Conservation (phyloP, 352 stramenopile genomes). For the Globisporangium alternatum region DNA sequence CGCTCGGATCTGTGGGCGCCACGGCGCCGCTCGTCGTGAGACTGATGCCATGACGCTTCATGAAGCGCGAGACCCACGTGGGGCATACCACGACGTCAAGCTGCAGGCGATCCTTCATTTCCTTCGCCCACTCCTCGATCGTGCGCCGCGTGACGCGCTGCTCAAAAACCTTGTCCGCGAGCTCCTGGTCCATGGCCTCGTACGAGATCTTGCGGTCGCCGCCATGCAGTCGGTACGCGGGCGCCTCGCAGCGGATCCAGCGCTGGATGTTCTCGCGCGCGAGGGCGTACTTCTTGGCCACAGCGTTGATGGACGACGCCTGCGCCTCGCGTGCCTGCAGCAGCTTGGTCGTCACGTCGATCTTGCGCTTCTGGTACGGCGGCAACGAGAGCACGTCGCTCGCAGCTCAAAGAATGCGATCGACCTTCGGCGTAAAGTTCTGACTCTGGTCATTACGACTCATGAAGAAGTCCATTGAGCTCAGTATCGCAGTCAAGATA, state of each 20-base stretch:
- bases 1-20: conserved; percentile 8
- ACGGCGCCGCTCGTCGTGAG: conserved; percentile 3
- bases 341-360: conserved; percentile 15
- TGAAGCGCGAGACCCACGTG: conserved; percentile 17
- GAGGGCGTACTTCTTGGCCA: conserved; percentile 13
- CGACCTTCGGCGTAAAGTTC: too few relatives aligned
- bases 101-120: conserved; percentile 7
- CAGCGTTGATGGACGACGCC: conserved; percentile 13
- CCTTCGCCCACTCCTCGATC: conserved; percentile 11
- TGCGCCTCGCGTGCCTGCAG: conserved; percentile 10
- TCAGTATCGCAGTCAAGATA: too few relatives aligned
- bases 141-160: conserved; percentile 10
- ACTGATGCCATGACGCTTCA: conserved; percentile 12
- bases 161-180: conserved; percentile 11
- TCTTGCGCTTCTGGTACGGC: conserved; percentile 13
- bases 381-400: too few relatives aligned
- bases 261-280: conserved; percentile 14
- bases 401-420: too few relatives aligned
- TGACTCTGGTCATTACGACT: too few relatives aligned
- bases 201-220: conserved; percentile 10
- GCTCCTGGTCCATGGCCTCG: conserved; percentile 12
- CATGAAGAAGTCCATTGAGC: too few relatives aligned
- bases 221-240: conserved; percentile 10
- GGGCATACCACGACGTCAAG: conserved; percentile 7
- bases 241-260: conserved; percentile 13